Percentiles rank a stretch among this genome's conserved stretches.
phyloP scores from a whole-genome alignment of 164 flowering plant genomes.

The Stephania japonica region DNA sequence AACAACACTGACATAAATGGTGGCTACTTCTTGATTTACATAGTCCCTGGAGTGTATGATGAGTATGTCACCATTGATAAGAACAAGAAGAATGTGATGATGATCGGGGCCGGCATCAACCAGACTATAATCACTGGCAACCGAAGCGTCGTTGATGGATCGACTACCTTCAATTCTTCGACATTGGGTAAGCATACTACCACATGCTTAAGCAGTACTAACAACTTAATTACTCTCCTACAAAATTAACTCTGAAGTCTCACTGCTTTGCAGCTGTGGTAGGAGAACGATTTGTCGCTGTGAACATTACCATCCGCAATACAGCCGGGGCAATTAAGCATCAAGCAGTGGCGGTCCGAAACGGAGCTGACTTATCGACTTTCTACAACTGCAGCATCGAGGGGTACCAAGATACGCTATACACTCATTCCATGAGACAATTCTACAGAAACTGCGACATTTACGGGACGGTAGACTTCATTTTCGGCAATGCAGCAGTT shows the following conservation, averaged over 20 bases:
- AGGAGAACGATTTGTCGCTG: constrained; percentile 23
- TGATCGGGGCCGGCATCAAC: constrained; percentile 32
- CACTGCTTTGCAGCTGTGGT: constrained; percentile 18
- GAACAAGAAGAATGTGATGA: constrained; percentile 28
- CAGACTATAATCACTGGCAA: constrained; percentile 34
- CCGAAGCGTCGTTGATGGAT: constrained; percentile 27
- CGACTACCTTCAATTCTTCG: constrained; percentile 26
- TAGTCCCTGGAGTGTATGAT: constrained; percentile 28
- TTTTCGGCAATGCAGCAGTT: constrained; percentile 17
- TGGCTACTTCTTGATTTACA: constrained; percentile 27
- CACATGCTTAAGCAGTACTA: not conserved
- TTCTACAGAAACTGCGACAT: constrained; percentile 44
- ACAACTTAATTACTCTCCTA: not conserved
- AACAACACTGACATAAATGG: constrained; percentile 10
- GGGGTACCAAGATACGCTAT: constrained; percentile 53
- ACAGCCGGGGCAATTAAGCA: constrained; percentile 31
- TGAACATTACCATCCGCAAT: constrained; percentile 25
- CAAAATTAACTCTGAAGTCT: not conserved
- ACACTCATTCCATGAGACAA: constrained; percentile 42
- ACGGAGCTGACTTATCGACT: constrained; percentile 25
- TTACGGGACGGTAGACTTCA: constrained; percentile 13
- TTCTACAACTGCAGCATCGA: constrained; percentile 22
- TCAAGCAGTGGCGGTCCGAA: constrained; percentile 36
- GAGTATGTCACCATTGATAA: constrained; percentile 26
- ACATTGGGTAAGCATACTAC: constrained; percentile 6